Base-by-base conservation (phyloP, 2,329 filamentous ascomycete species). In the Aspergillus sclerotialis region DNA sequence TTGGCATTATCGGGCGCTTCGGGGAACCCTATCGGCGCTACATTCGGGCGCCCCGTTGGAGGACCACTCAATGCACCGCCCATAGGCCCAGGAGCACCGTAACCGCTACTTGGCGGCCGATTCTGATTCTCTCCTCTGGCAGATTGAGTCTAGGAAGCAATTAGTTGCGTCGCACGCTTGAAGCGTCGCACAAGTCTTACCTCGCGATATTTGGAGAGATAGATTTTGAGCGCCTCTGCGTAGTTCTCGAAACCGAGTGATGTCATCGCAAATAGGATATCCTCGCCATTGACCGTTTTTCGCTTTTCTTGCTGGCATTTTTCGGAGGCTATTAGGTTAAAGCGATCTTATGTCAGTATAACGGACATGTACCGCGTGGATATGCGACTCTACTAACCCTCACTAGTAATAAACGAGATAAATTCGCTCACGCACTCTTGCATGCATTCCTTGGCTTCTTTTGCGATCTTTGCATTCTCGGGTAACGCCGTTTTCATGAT, bases 401-500 rank as follows among this genome's bases (percentile, higher is more conserved):
- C 92, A 63, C 90, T 96, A 23, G 92, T 98, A 60, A 98, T 96
- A 73, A 98, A 98, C 5, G 87, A 94, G 70, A 98, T 98, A 65
- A 98, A 98, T 68, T 98, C 92, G 79, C 89, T 95, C 39, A 98
- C 92, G 59, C 92, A 98, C 65, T 98, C 92, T 65, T 98, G 92
- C 92, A 98, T 96, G 68, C 92, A 98, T 63, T 98, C 92, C 65
- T 98, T 98, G 36, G 92, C 92, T 61, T 98, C 92, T 61, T 98
- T 98, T 40, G 89, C 89, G 42, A 98, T 98, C 68, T 98, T 98
- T 49, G 92, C 92, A 58, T 98, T 98, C 48, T 98, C 92, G 33
- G 92, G 92, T 31, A 98, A 74, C 5, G 92, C 92, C 53, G 88
- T 84, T 67, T 98, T 98, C 92, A 98, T 98, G 64, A 98, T 96